phyloP scores from a whole-genome alignment of 2,329 filamentous ascomycete species.

The Fusarium pilosicola region DNA sequence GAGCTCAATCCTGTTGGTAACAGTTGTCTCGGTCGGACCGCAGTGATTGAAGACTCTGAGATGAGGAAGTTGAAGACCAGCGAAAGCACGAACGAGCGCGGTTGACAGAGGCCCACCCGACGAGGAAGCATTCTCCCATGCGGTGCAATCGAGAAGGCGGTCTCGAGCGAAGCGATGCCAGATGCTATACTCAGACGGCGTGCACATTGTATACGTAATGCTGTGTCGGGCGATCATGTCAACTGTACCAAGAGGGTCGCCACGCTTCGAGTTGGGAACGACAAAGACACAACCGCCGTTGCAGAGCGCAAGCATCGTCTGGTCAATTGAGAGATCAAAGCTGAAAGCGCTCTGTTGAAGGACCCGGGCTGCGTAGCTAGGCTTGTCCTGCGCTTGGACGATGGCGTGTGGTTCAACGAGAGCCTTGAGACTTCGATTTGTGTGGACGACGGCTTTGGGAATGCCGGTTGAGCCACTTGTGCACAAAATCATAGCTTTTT shows the following conservation, averaged over 20 bases:
- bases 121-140: conserved; percentile 2
- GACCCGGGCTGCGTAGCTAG: not conserved
- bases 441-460: conserved; percentile 5
- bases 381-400: not conserved
- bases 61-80: not conserved
- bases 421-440: not conserved
- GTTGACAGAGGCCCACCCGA: not conserved
- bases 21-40: not conserved
- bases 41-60: not conserved
- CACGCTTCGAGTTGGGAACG: not conserved
- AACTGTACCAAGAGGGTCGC: conserved; percentile 1
- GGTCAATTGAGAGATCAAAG: conserved; percentile 21
- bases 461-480: conserved; percentile 22
- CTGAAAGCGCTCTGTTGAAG: conserved; percentile 27
- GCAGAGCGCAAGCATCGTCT: conserved; percentile 8
- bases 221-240: conserved; percentile 8
- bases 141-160: not conserved
- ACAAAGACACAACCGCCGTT: conserved; percentile 11
- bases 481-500: conserved; percentile 11
- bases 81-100: not conserved
- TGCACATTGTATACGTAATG: conserved; percentile 7
- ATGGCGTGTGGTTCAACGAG: not conserved
- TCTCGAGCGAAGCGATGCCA: conserved; percentile 13
- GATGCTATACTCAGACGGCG: conserved; percentile 14
- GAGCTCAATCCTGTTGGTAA: not conserved